A percentile compares a stretch with the other conserved stretches of the same genome.
Conservation (phyloP, 306 rosid species). For the Fragaria nilgerrensis region DNA sequence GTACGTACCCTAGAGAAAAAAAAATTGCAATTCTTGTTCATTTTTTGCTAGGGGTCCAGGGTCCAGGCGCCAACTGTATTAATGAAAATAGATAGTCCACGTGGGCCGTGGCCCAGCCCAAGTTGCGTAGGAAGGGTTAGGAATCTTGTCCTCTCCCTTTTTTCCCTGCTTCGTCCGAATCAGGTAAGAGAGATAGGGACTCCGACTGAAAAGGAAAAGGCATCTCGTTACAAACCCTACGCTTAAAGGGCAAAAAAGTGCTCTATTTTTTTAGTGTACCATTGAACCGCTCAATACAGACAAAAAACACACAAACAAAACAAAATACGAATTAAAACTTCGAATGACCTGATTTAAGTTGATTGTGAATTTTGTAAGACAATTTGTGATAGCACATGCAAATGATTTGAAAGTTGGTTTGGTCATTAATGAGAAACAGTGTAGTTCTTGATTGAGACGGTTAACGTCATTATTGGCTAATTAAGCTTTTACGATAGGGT, state of each 20-base stretch:
- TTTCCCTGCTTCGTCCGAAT: background rate
- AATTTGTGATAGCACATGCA: background rate
- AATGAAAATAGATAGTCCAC: background rate
- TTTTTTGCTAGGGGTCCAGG: background rate
- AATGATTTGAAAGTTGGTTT: too few relatives aligned
- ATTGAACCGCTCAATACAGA: background rate
- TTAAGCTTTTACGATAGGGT: background rate
- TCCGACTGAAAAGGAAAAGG: background rate
- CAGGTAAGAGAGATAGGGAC: conserved; percentile 1
- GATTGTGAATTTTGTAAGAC: too few relatives aligned
- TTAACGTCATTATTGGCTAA: background rate
- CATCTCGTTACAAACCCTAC: background rate
- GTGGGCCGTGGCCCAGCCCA: conserved; percentile 14
- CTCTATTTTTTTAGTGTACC: background rate
- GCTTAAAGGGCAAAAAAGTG: background rate
- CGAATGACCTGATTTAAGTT: too few relatives aligned
- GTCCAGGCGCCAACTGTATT: background rate
- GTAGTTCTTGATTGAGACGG: background rate
- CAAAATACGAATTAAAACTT: too few relatives aligned
- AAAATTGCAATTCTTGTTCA: background rate
- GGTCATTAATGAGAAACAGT: background rate
- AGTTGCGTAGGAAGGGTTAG: background rate
- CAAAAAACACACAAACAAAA: too few relatives aligned
- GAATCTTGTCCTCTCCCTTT: background rate
- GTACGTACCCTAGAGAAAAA: background rate